These are phyloP conservation scores for Mortierella sp. DNA, from an alignment of 371 early-diverging fungal species.

Conservation along the genomic window DNA sequence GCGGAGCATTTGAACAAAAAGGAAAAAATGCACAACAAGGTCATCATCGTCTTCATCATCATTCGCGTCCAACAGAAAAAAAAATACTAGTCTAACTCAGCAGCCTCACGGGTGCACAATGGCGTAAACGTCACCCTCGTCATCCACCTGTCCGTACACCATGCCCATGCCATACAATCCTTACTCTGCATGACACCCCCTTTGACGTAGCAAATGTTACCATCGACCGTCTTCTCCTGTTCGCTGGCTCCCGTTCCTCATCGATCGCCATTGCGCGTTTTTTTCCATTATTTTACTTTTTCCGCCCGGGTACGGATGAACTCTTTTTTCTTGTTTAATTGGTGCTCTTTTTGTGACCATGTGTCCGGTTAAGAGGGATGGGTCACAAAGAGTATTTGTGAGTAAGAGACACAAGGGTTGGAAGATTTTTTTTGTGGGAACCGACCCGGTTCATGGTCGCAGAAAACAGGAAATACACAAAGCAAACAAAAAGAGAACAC, in stretches of 20 bases:
- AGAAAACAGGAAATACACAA: not conserved
- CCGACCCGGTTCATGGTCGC: not conserved
- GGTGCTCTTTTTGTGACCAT: not conserved
- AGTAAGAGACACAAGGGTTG: not conserved
- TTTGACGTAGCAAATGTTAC: not conserved
- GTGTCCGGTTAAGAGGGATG: not conserved
- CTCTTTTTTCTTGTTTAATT: not conserved
- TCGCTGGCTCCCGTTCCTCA: not conserved
- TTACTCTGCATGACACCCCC: not conserved
- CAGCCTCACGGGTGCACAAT: no score
- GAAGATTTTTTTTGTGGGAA: not conserved
- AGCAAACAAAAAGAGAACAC: not conserved
- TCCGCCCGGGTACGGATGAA: not conserved
- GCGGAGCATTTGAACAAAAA: no score
- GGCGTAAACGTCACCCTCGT: no score
- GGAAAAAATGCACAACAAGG: no score
- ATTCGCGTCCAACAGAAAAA: no score
- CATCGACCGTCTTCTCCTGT: not conserved
- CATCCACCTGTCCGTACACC: not conserved
- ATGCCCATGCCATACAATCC: not conserved
- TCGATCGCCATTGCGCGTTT: not conserved
- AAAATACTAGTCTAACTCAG: no score
- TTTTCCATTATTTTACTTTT: not conserved
- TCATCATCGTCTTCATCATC: no score
- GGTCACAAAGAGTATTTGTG: not conserved